Evolutionary conservation across 495 filamentous ascomycete genomes (phyloP).

Genomic region (Penicillium cinerascens): DNA sequence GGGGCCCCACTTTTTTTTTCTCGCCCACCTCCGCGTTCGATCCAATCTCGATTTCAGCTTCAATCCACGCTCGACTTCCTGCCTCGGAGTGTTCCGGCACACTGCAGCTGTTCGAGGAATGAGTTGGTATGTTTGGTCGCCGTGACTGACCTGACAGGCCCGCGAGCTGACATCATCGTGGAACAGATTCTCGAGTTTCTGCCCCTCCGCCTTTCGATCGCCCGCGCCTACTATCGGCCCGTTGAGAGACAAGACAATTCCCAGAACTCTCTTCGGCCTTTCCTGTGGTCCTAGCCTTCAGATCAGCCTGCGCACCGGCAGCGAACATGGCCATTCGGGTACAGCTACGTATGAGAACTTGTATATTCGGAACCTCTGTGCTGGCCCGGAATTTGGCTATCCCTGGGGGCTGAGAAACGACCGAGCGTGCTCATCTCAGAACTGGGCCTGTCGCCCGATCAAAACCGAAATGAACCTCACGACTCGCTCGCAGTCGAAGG

Average conservation of each 20-base stretch:
- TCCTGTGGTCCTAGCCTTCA: neutral
- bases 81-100: no score
- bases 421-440: neutral
- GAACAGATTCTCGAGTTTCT: neutral
- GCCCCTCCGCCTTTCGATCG: conserved; percentile 2
- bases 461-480: conserved; percentile 19
- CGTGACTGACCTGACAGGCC: neutral
- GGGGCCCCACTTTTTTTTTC: conserved; percentile 3
- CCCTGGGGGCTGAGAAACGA: conserved; percentile 22
- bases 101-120: neutral
- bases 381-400: conserved; percentile 6
- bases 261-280: neutral
- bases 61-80: no score
- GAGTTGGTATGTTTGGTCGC: neutral
- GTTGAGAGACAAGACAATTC: neutral
- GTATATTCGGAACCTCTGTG: conserved; percentile 13
- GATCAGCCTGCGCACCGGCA: neutral
- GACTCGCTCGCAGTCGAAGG: conserved; percentile 13
- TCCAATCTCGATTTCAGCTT: neutral
- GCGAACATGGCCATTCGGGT: conserved; percentile 28
- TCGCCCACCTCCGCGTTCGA: neutral
- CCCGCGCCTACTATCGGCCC: neutral
- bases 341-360: conserved; percentile 11
- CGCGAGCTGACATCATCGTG: neutral
- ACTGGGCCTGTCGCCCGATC: neutral